Conservation (phyloP, 768 basidiomycete species). For the Serendipita indica region DNA sequence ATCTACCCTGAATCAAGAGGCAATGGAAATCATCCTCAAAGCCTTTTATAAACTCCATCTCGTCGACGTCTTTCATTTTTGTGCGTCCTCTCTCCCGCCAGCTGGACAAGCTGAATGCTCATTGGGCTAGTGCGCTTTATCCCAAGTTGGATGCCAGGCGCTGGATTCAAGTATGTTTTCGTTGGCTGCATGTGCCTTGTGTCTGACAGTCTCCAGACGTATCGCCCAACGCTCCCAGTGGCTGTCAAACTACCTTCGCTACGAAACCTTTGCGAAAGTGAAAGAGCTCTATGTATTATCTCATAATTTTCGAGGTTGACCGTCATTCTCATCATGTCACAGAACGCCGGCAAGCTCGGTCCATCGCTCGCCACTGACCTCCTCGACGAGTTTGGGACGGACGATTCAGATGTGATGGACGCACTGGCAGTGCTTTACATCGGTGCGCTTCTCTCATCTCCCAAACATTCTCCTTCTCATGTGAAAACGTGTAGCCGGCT, state of each 20-base stretch:
- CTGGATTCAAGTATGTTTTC: neutral
- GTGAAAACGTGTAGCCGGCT: neutral
- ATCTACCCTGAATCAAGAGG: neutral
- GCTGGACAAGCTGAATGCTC: neutral
- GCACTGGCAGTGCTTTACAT: neutral
- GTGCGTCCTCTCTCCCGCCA: neutral
- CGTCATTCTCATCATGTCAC: neutral
- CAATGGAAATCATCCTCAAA: neutral
- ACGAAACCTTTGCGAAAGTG: neutral
- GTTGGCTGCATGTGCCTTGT: neutral
- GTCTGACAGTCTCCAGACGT: neutral
- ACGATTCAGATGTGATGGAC: neutral
- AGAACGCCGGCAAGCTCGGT: neutral
- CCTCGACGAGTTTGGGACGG: neutral
- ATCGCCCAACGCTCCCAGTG: neutral
- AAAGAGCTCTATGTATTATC: neutral
- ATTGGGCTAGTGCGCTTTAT: slow-evolving; percentile 2
- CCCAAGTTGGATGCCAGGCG: slow-evolving; percentile 7
- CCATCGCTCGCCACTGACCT: neutral
- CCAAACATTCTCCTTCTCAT: neutral
- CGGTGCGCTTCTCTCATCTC: neutral
- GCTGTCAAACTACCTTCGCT: neutral
- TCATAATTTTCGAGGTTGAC: neutral
- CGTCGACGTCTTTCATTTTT: neutral
- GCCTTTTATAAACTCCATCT: neutral